Base-by-base conservation (phyloP, 208 protist species). In the Herpetomonas muscarum region DNA sequence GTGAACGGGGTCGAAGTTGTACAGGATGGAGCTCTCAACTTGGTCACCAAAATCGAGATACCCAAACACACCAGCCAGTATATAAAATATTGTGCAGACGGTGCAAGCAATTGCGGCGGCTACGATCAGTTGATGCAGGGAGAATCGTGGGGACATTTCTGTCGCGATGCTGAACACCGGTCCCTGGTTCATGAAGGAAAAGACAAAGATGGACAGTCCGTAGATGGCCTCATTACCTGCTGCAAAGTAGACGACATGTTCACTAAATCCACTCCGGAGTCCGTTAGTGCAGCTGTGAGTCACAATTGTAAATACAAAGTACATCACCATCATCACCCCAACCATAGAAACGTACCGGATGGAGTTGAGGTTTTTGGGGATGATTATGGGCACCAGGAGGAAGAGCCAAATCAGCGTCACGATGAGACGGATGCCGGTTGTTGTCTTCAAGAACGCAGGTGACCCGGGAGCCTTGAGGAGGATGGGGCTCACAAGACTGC, bases 351-450 rank as follows among this genome's bases (percentile, higher is more conserved):
- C 55, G 57, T 87, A 92, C 15, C 85, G 81, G 12, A 89, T 60
- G 4, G 75, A 80, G 68, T 89, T 89, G 57, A 92, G 68, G 17
- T 64, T 48, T 67, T 85, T 84, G 2, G 77, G 74, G 12, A 88
- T 45, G 31, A 68, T 68, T 47, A 87, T 49, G 19, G 81, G 81
- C 25, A 93, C 57, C 82, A 93, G 84, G 3, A 86, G 62, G 17
- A 73, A 25, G 29, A 75, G 10, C 74, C 81, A 88, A 5, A 85
- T 44, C 6, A 46, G 29, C 24, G 24, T 61, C 28, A 67, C 58
- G 26, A 92, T 50, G 36, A 75, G 51, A 19, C 74, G 73, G 49
- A 32, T 42, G n/a, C 83, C 83, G 5, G 13, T 55, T n/a, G 25
- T 39, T 3, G 21, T 30, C 49, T 66, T 67, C 12, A 90, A 44